These are phyloP conservation scores for Excoecaria cochinchinensis DNA, from an alignment of 345 rosid genomes.

Conservation along the genomic window DNA sequence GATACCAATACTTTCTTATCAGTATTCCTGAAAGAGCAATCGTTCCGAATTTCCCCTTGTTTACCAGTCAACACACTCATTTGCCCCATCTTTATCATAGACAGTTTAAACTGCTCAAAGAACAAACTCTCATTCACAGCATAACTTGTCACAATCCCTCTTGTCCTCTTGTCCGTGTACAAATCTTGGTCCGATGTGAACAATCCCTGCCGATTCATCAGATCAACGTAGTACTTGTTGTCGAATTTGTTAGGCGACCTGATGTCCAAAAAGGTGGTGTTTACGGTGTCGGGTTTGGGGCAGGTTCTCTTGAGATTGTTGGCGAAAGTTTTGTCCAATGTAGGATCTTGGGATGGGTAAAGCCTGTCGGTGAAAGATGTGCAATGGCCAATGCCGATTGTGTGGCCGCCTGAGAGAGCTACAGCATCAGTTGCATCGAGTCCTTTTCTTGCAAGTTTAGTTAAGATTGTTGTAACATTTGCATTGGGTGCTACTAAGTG, in stretches of 20 bases:
- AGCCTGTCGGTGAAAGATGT: slow-evolving; percentile 56
- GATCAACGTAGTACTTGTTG: slow-evolving; percentile 74
- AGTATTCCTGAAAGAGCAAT: slow-evolving; percentile 65
- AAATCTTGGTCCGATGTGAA: slow-evolving; percentile 89
- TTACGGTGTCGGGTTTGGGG: slow-evolving; percentile 39
- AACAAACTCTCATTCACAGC: slow-evolving; percentile 55
- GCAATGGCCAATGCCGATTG: slow-evolving; percentile 74
- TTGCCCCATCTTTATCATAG: slow-evolving; percentile 84
- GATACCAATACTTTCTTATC: slow-evolving; percentile 31
- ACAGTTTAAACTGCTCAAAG: slow-evolving; percentile 53
- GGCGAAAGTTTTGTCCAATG: slow-evolving; percentile 68
- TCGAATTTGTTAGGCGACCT: slow-evolving; percentile 68
- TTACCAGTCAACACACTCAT: slow-evolving; percentile 59
- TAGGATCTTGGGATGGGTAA: slow-evolving; percentile 77
- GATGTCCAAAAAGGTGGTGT: slow-evolving; percentile 56
- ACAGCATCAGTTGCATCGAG: slow-evolving; percentile 68
- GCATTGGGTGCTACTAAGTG: slow-evolving; percentile 58
- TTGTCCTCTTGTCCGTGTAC: slow-evolving; percentile 57
- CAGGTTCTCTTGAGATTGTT: slow-evolving; percentile 50
- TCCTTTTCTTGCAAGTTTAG: slow-evolving; percentile 40
- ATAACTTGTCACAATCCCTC: slow-evolving; percentile 56
- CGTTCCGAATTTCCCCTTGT: slow-evolving; percentile 67
- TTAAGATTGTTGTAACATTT: slow-evolving; percentile 40
- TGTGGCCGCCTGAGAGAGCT: slow-evolving; percentile 91
- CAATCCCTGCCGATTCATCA: slow-evolving; percentile 79